These are phyloP conservation scores for Chaetomium cochliodes DNA, from an alignment of 495 filamentous ascomycete genomes.

Conservation along the genomic window DNA sequence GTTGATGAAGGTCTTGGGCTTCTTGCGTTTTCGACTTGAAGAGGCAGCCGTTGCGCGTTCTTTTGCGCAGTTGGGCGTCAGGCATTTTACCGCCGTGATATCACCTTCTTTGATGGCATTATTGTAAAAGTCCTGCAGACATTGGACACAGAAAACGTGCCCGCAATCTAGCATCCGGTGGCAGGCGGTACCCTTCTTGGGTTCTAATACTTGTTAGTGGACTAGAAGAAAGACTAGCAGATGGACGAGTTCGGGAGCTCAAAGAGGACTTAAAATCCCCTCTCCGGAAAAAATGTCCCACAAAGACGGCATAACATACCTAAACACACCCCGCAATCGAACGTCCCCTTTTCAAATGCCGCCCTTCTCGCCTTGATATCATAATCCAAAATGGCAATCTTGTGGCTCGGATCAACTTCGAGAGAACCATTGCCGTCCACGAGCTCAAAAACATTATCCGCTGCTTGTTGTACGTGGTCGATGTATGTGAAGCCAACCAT, in stretches of 20 bases:
- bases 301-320: slow-evolving; percentile 37
- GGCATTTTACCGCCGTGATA: slow-evolving; percentile 71
- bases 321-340: slow-evolving; percentile 85
- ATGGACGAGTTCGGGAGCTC: not conserved
- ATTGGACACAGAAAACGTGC: slow-evolving; percentile 86
- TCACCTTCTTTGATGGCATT: slow-evolving; percentile 83
- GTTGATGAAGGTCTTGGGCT: slow-evolving; percentile 63
- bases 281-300: not conserved
- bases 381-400: slow-evolving; percentile 73
- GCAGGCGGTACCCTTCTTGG: slow-evolving; percentile 83
- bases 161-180: slow-evolving; percentile 74
- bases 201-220: slow-evolving; percentile 55
- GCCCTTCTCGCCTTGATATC: slow-evolving; percentile 69
- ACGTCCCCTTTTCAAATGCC: slow-evolving; percentile 79
- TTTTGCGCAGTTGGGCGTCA: slow-evolving; percentile 72
- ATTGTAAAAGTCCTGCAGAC: slow-evolving; percentile 86
- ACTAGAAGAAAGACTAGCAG: not conserved
- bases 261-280: not conserved
- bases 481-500: slow-evolving; percentile 83
- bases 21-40: slow-evolving; percentile 39
- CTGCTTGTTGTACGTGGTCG: slow-evolving; percentile 77
- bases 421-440: slow-evolving; percentile 53
- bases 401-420: slow-evolving; percentile 57
- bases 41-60: slow-evolving; percentile 43
- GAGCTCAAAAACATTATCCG: slow-evolving; percentile 75